These are phyloP conservation scores for Thelonectria rubi DNA, from an alignment of 2,329 filamentous ascomycete species.

Conservation along the genomic window DNA sequence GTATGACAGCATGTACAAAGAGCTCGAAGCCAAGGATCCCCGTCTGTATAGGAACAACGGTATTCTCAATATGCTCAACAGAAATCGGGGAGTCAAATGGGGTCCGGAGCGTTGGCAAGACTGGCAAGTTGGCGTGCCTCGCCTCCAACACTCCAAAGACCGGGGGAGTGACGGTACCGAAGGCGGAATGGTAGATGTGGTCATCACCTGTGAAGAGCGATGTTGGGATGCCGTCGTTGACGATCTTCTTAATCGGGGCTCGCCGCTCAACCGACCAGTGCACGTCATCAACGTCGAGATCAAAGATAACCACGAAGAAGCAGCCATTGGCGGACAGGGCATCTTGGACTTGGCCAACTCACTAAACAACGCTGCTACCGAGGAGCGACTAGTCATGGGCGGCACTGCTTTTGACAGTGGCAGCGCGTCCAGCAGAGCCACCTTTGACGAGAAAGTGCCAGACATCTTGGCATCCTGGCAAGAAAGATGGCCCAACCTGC, in stretches of 20 bases:
- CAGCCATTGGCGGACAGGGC: conserved; percentile 85
- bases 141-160: conserved; percentile 78
- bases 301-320: conserved; percentile 97
- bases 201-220: conserved; percentile 96
- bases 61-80: conserved; percentile 92
- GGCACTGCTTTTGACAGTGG: conserved; percentile 74
- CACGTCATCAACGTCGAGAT: conserved; percentile 99
- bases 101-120: conserved; percentile 98
- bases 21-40: conserved; percentile 85
- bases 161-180: conserved; percentile 84
- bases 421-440: conserved; percentile 70
- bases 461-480: conserved; percentile 94
- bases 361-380: conserved; percentile 80
- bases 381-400: conserved; percentile 77
- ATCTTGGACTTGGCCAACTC: conserved; percentile 91
- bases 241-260: conserved; percentile 86
- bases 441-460: conserved; percentile 92
- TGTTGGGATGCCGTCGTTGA: conserved; percentile 99
- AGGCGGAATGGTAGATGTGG: conserved; percentile 88
- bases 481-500: conserved; percentile 90
- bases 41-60: conserved; percentile 91
- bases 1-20: conserved; percentile 93
- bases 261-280: conserved; percentile 88
- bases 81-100: conserved; percentile 92
- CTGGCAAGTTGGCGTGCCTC: conserved; percentile 88